These are phyloP conservation scores for Micractinium sp. DNA, from an alignment of 139 green algal genomes.

Conservation along the genomic window DNA sequence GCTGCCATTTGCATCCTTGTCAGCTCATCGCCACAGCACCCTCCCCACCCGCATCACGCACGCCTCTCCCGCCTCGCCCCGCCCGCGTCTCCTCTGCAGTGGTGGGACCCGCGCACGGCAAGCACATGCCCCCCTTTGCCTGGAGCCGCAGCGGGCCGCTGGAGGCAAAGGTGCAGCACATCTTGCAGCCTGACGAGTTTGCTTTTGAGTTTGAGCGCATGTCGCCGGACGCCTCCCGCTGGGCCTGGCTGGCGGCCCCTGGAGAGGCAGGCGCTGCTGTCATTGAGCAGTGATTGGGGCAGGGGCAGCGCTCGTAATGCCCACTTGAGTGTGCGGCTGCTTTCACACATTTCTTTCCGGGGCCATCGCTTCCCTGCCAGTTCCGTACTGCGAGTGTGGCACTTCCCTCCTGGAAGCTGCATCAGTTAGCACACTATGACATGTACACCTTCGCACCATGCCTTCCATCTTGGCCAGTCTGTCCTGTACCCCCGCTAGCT, in stretches of 20 bases:
- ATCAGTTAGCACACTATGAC: too few relatives aligned
- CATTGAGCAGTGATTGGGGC: too few relatives aligned
- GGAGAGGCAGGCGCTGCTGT: background rate
- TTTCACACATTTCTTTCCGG: too few relatives aligned
- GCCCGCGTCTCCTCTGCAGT: background rate
- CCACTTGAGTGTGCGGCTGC: too few relatives aligned
- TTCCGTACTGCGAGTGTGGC: too few relatives aligned
- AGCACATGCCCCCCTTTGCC: background rate
- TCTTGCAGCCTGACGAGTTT: slow-evolving; percentile 11
- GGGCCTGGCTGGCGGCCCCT: background rate
- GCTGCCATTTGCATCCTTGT: background rate
- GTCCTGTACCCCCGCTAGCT: too few relatives aligned
- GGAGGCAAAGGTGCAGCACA: background rate
- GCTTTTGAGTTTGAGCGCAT: slow-evolving; percentile 26
- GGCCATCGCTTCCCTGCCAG: too few relatives aligned
- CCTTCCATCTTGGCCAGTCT: too few relatives aligned
- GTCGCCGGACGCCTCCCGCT: background rate
- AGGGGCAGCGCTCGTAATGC: background rate
- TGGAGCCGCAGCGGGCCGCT: slow-evolving; percentile 3
- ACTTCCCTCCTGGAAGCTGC: too few relatives aligned
- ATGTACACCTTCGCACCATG: too few relatives aligned
- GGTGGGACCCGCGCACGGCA: background rate
- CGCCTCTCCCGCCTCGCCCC: background rate
- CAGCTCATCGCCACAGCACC: background rate
- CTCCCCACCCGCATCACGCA: too few relatives aligned